These are phyloP conservation scores for Aspergillus neotritici DNA, from an alignment of 2,329 filamentous ascomycete genomes.

Conservation along the genomic window DNA sequence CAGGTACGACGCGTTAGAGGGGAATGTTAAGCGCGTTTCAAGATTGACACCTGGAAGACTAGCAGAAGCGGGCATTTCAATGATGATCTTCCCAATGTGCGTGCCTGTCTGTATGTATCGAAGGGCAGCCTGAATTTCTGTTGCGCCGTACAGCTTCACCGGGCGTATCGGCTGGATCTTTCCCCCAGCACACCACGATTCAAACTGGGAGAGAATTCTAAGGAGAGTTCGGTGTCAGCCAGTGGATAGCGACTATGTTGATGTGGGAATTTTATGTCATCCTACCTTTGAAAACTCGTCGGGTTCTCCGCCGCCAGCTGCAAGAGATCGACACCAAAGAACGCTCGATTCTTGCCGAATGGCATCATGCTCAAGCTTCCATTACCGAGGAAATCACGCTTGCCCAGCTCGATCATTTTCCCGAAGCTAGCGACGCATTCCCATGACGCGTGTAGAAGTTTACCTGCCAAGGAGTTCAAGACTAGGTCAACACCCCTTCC, in stretches of 20 bases:
- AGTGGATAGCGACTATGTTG: too few species aligned
- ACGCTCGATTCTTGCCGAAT: slow-evolving; percentile 12
- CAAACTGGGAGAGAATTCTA: too few species aligned
- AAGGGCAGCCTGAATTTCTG: slow-evolving; percentile 8
- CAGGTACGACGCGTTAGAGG: too few species aligned
- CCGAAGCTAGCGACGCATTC: slow-evolving; percentile 23
- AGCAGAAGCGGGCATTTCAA: slow-evolving; percentile 6
- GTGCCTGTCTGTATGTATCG: slow-evolving; percentile 13
- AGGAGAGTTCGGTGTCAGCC: too few species aligned
- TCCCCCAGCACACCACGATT: slow-evolving; percentile 3
- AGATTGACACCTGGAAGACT: too few species aligned
- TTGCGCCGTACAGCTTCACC: slow-evolving; percentile 4
- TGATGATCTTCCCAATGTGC: slow-evolving; percentile 15
- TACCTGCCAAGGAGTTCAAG: slow-evolving; percentile 19
- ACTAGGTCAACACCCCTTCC: slow-evolving; percentile 20
- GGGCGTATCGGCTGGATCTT: slow-evolving; percentile 8
- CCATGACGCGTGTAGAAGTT: slow-evolving; percentile 22
- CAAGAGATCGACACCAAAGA: slow-evolving; percentile 11
- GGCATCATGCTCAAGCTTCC: slow-evolving; percentile 9
- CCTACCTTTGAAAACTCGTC: slow-evolving; percentile 1
- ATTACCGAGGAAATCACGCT: slow-evolving; percentile 16
- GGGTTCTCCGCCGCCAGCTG: background rate
- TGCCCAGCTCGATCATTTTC: slow-evolving; percentile 20
- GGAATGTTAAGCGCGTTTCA: too few species aligned
- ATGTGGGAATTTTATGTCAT: too few species aligned